A percentile compares a stretch with the other conserved stretches of the same genome.
phyloP scores from a whole-genome alignment of 192 early-diverging fungal genomes.

The Linderina pennispora region DNA sequence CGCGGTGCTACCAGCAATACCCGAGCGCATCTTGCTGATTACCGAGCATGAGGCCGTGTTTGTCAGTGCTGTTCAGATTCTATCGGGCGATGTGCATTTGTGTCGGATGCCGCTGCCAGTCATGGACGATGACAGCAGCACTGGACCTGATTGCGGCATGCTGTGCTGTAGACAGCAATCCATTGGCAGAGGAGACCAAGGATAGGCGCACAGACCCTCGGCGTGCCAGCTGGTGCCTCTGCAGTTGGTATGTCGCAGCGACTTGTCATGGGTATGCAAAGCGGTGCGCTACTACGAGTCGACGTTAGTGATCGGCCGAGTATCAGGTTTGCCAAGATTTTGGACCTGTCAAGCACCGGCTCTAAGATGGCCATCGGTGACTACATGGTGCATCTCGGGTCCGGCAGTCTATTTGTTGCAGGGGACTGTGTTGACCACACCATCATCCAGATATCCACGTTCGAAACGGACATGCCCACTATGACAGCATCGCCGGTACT shows the following conservation, averaged over 20 bases:
- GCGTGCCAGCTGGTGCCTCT: neutral
- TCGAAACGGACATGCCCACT: no score
- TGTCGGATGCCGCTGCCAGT: slow-evolving; percentile 11
- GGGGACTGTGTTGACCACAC: slow-evolving; percentile 25
- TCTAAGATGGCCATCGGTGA: slow-evolving; percentile 7
- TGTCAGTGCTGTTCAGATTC: slow-evolving; percentile 27
- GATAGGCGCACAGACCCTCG: no score
- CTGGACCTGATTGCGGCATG: slow-evolving; percentile 9
- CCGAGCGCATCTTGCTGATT: slow-evolving; percentile 29
- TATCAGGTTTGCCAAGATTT: slow-evolving; percentile 7
- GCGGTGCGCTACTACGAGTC: slow-evolving; percentile 13
- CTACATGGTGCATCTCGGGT: slow-evolving; percentile 10
- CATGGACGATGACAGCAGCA: neutral
- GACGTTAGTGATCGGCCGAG: slow-evolving; percentile 4
- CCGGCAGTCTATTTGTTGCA: slow-evolving; percentile 18
- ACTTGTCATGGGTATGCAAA: slow-evolving; percentile 18
- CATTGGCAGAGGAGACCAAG: neutral
- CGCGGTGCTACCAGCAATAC: slow-evolving; percentile 18
- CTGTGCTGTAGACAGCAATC: slow-evolving; percentile 15
- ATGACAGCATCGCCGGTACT: no score
- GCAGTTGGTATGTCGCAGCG: slow-evolving; percentile 15
- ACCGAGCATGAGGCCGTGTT: slow-evolving; percentile 13
- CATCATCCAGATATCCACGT: slow-evolving; percentile 2
- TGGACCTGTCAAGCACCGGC: no score
- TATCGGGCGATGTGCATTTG: slow-evolving; percentile 36